Conservation (phyloP, 441 rosid species). For the Euphorbia celastroides region DNA sequence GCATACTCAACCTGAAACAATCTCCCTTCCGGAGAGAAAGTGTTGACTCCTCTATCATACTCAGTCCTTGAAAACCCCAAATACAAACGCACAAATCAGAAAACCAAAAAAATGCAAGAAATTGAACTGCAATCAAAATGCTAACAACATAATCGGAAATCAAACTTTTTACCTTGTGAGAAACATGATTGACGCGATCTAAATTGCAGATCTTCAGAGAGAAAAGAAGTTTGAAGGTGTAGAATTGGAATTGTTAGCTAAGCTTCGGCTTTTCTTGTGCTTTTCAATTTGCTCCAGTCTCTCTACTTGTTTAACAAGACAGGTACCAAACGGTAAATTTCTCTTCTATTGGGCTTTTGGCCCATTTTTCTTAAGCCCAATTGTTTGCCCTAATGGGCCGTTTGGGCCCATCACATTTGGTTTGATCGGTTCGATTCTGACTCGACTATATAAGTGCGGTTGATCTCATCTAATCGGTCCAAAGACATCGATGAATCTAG, state of each 20-base stretch:
- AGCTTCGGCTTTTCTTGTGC: too few species aligned
- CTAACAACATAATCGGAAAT: background rate
- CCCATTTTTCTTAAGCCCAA: too few species aligned
- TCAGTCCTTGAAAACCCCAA: constrained; percentile 60
- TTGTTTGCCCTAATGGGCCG: too few species aligned
- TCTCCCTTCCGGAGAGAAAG: constrained; percentile 97
- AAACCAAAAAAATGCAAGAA: too few species aligned
- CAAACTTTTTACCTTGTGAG: constrained; percentile 48
- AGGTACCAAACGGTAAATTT: background rate
- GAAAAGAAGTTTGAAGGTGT: background rate
- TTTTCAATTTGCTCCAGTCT: background rate
- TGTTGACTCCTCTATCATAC: constrained; percentile 98
- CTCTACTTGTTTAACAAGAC: constrained; percentile 20
- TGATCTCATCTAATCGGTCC: too few species aligned
- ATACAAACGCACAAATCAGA: constrained; percentile 6
- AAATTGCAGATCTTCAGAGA: background rate
- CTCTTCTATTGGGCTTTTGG: background rate
- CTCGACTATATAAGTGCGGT: too few species aligned
- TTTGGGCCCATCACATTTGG: too few species aligned
- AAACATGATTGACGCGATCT: constrained; percentile 39
- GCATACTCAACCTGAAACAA: constrained; percentile 97
- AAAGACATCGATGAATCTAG: too few species aligned
- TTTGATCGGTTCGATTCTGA: too few species aligned
- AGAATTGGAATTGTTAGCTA: background rate
- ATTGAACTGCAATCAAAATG: constrained; percentile 2